Evolutionary conservation across 345 rosid genomes (phyloP).

Genomic region (Schrenkiella parvula): DNA sequence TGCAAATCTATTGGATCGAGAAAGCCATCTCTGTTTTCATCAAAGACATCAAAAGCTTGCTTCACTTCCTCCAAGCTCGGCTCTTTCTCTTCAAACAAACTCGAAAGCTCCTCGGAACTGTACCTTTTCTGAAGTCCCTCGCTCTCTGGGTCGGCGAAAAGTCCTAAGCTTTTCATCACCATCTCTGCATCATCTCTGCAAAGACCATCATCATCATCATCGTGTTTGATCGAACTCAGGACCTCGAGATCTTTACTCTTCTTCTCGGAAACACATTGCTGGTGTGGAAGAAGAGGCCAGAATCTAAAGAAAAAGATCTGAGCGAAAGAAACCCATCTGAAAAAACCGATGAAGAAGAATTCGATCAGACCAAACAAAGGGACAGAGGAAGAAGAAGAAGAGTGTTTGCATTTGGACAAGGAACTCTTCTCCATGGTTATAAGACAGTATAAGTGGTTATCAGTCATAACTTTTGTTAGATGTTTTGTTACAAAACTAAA

Average conservation of each 20-base stretch:
- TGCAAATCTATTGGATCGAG: constrained; percentile 68
- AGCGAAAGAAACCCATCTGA: constrained; percentile 24
- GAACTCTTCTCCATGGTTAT: constrained; percentile 37
- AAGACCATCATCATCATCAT: constrained; percentile 29
- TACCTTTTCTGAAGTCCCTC: constrained; percentile 37
- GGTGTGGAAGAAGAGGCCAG: constrained; percentile 35
- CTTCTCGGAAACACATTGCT: constrained; percentile 16
- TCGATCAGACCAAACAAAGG: constrained; percentile 29
- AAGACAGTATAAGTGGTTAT: neutral
- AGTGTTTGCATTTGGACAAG: constrained; percentile 4
- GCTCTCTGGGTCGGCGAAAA: constrained; percentile 39
- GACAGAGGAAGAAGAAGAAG: constrained; percentile 4
- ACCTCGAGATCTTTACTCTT: constrained; percentile 31
- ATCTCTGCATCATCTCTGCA: constrained; percentile 52
- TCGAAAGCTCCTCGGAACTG: constrained; percentile 39
- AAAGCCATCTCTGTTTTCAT: constrained; percentile 73
- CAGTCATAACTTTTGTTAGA: constrained; percentile 12
- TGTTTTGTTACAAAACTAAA: neutral
- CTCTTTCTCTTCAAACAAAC: constrained; percentile 71
- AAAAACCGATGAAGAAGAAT: constrained; percentile 26
- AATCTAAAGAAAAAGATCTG: constrained; percentile 35
- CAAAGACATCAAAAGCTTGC: constrained; percentile 77
- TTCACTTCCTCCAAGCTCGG: constrained; percentile 75
- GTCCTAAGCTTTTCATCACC: constrained; percentile 61
- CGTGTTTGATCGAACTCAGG: constrained; percentile 11